Percentiles rank a stretch among this genome's conserved stretches.
Conservation (phyloP, 2,329 filamentous ascomycete species). For the Fusarium sp. region DNA sequence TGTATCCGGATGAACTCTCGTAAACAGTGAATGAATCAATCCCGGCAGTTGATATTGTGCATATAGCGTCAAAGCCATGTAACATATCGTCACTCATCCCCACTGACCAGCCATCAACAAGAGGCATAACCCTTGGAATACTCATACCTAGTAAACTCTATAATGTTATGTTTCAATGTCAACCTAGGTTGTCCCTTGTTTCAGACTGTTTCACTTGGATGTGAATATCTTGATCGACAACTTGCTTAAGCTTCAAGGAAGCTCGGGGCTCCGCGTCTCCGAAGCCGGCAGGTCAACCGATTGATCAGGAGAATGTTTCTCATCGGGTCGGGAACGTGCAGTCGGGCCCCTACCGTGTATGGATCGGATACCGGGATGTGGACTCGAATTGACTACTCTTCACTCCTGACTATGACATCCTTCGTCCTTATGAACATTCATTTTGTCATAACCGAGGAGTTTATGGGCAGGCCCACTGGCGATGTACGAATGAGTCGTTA, state of each 20-base stretch:
- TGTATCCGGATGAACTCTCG: neutral
- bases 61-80: constrained; percentile 1
- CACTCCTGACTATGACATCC: neutral
- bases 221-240: constrained; percentile 1
- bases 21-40: neutral
- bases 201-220: constrained; percentile 3
- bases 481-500: neutral
- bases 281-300: neutral
- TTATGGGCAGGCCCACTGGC: neutral
- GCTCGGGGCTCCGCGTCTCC: neutral
- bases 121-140: neutral
- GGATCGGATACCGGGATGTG: neutral
- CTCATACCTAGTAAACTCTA: neutral
- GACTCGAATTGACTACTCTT: neutral
- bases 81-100: neutral
- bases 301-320: neutral
- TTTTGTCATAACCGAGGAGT: neutral
- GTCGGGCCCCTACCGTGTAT: too few species aligned
- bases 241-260: neutral
- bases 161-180: neutral
- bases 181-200: constrained; percentile 12
- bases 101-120: neutral
- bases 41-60: constrained; percentile 14
- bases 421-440: neutral
- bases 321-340: neutral